Evolutionary conservation across 306 rosid genomes (phyloP), one percentile per base, ranked within the genome.

Genomic region (Lathyrus sativus): DNA sequence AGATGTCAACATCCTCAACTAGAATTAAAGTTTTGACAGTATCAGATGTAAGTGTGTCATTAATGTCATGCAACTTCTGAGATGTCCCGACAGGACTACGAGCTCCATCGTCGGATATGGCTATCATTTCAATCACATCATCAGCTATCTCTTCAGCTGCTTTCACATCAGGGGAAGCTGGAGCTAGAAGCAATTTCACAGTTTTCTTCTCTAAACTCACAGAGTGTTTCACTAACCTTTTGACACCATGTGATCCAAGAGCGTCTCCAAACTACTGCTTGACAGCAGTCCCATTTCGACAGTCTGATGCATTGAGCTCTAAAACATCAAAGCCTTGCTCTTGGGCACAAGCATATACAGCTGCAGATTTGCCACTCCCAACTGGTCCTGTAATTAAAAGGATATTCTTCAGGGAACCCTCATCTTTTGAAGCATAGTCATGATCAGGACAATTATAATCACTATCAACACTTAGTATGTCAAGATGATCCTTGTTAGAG

Each of bases 321-420:
- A 79, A 65, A 84, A 93, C 80, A 35, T 80, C 80, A 80, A 83
- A 88, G 8, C 98, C 97, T 81, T 81, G 96, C 78, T 90, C 98
- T 68, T 65, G 79, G 9, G 96, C 97, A 80, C 98, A 90, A 39
- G 96, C 98, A 90, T 93, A 86, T 55, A 93, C 78, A 68, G 97
- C 97, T 17, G 98, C 97, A 72, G 98, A 86, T 66, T 93, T 93
- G 79, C 96, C 98, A 80, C 98, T 80, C 87, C 98, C 97, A 56
- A 71, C 67, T 67, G 96, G 96, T 55, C 98, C 98, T 0, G 98
- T 86, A 80, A 90, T 74, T 67, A 90, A 74, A 66, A 93, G 95
- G 78, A 90, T 86, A 37, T 87, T 90, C 81, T 73, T 83, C 55
- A 81, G 70, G 71, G 66, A 63, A 46, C 62, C 86, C 70, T 78